Evolutionary conservation across 257 asterid species (phyloP).

Genomic region (Ocimum tenuiflorum): DNA sequence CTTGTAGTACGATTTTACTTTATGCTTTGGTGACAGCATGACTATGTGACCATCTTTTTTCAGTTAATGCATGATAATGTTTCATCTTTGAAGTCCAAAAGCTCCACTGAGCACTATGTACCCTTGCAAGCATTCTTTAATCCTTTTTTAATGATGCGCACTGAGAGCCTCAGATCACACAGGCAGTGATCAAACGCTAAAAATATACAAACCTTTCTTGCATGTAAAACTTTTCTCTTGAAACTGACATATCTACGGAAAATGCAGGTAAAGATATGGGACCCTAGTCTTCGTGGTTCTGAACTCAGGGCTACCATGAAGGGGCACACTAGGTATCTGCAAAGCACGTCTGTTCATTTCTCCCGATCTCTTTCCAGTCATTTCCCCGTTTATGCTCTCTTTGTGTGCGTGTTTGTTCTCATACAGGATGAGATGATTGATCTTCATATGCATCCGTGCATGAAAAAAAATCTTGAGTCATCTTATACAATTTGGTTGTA

Average conservation of each 20-base stretch:
- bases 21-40: background rate
- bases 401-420: background rate
- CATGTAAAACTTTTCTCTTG: background rate
- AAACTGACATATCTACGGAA: background rate
- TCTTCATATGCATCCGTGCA: constrained; percentile 14
- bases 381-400: background rate
- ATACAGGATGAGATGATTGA: constrained; percentile 2
- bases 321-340: constrained; percentile 74
- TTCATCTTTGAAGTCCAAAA: background rate
- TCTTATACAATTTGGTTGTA: background rate
- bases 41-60: constrained; percentile 1
- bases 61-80: background rate
- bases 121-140: background rate
- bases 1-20: background rate
- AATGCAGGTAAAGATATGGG: constrained; percentile 91
- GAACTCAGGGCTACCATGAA: constrained; percentile 85
- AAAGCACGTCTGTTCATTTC: background rate
- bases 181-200: background rate
- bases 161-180: background rate
- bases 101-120: background rate
- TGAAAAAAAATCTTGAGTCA: constrained; percentile 5
- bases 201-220: background rate
- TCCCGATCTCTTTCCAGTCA: background rate
- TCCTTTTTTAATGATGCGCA: background rate
- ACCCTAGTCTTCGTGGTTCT: constrained; percentile 90